Evolutionary conservation across 768 basidiomycete species (phyloP), one percentile per base, ranked within the genome.

Genomic region (Boletus rufocinnamomeus): DNA sequence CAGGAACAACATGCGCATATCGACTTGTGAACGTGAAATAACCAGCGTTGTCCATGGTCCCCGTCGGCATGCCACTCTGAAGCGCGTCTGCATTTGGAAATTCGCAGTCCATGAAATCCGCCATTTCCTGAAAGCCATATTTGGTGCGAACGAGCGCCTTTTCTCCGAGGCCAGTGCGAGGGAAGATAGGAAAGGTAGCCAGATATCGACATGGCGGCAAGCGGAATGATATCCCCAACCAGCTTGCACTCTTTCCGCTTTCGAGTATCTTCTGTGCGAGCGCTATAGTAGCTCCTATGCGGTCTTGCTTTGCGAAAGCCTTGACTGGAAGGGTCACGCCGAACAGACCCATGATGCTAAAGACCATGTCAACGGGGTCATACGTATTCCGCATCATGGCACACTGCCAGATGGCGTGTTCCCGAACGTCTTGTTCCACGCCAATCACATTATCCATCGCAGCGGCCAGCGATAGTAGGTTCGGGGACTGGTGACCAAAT

Each of bases 341-440:
- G 2, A 52, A 55, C 5, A 52, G n/a, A 52, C 50, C 50, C 50
- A 51, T 51, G 50, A 51, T 51, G 13, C 50, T 40, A 41, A 51
- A 51, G n/a, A 51, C 37, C 50, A 51, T 51, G 19, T 51, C 50
- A 37, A 51, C 50, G 25, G 50, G 50, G 25, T 51, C 19, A 28
- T 51, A 51, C 13, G 50, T 51, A 16, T 40, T 51, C 25, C 50
- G 50, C 50, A 51, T 51, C 25, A 51, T 51, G 25, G 50, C 50
- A 41, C 50, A 51, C 25, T 51, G 50, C 50, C 50, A 51, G 37
- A 51, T 51, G 19, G 50, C 50, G 19, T 51, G 50, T 38, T 51
- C 50, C 37, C 50, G 37, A 28, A 51, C 50, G 37, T 51, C 50
- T 14, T 27, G 50, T 41, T 51, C 50, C 13, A 41, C 37, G 37